These are phyloP conservation scores for Astrephomene gubernaculifera DNA, from an alignment of 139 green algal species.

Conservation along the genomic window DNA sequence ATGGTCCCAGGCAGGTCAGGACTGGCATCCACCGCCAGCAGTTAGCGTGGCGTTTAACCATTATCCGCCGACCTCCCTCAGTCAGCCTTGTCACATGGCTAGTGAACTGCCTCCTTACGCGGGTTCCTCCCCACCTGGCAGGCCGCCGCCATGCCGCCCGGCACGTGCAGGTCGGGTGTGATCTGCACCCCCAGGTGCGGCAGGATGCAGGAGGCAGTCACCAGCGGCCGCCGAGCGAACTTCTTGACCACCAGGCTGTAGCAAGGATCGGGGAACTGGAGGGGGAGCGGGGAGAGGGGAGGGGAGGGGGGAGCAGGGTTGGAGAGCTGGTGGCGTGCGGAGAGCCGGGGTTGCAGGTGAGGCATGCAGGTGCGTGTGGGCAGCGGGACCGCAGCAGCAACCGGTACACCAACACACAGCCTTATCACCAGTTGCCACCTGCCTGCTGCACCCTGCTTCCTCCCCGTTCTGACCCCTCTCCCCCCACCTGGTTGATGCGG, in stretches of 20 bases:
- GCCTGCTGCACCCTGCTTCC: neutral
- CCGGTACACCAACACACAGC: neutral
- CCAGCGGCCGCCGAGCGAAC: slow-evolving; percentile 27
- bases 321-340: too few species aligned
- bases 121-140: slow-evolving; percentile 41
- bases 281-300: neutral
- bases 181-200: slow-evolving; percentile 46
- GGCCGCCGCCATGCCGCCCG: slow-evolving; percentile 26
- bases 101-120: too few species aligned
- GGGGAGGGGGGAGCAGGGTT: neutral
- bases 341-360: too few species aligned
- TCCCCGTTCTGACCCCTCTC: neutral
- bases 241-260: slow-evolving; percentile 47
- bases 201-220: slow-evolving; percentile 46
- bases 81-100: too few species aligned
- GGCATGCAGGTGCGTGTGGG: too few species aligned
- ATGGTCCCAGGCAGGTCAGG: too few species aligned
- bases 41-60: too few species aligned
- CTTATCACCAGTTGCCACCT: too few species aligned
- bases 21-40: too few species aligned
- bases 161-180: slow-evolving; percentile 47
- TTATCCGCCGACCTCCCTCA: too few species aligned
- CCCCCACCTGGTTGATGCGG: slow-evolving; percentile 5
- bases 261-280: slow-evolving; percentile 30
- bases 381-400: too few species aligned